A percentile compares a stretch with the other conserved stretches of the same genome.
Conservation (phyloP, 2,329 filamentous ascomycete genomes). For the Emergomyces pasteurianus region DNA sequence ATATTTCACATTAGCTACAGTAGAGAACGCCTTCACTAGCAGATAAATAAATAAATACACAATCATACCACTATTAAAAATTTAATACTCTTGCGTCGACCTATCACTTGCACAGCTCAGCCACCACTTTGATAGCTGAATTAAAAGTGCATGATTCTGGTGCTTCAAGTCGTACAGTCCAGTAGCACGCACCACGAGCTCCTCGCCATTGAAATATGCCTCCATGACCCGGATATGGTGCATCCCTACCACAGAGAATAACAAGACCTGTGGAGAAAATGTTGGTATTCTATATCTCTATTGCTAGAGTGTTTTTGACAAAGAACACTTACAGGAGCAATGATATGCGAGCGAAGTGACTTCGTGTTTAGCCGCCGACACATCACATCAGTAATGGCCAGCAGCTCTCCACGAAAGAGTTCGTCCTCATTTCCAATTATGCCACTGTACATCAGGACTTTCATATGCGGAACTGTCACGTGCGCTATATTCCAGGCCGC, state of each 20-base stretch:
- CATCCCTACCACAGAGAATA: conserved; percentile 7
- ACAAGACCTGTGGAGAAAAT: conserved; percentile 5
- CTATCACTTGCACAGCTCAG: no score
- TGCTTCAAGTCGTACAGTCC: conserved; percentile 4
- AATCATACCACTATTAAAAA: no score
- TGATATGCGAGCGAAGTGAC: conserved; percentile 6
- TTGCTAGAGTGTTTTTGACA: not conserved
- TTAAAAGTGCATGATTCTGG: no score
- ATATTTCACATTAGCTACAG: no score
- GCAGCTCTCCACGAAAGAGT: conserved; percentile 8
- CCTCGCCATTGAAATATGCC: conserved; percentile 7
- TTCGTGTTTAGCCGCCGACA: not conserved
- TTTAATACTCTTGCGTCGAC: no score
- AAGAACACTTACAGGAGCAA: conserved; percentile 6
- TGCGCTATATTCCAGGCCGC: not conserved
- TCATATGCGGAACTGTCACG: conserved; percentile 7
- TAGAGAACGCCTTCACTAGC: no score
- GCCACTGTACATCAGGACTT: conserved; percentile 5
- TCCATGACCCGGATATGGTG: conserved; percentile 6
- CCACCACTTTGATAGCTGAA: no score
- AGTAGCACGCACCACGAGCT: conserved; percentile 7
- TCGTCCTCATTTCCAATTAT: conserved; percentile 5
- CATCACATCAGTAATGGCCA: conserved; percentile 8
- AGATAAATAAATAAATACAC: no score
- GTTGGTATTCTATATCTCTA: not conserved